A percentile compares a stretch with the other conserved stretches of the same genome.
phyloP scores from a whole-genome alignment of 345 rosid genomes.

The Eucalyptus decipiens region DNA sequence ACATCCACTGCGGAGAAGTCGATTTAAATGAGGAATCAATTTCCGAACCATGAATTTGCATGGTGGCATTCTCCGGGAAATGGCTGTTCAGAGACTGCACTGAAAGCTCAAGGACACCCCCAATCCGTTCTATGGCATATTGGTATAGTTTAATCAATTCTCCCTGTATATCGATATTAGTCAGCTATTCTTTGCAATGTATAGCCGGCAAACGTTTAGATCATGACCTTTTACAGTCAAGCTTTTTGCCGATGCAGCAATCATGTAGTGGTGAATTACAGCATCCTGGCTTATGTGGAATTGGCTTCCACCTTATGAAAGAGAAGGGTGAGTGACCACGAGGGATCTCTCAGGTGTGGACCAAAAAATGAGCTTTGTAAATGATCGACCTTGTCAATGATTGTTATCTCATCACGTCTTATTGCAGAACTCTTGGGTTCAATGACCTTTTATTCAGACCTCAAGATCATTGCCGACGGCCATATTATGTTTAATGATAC shows the following conservation, averaged over 20 bases:
- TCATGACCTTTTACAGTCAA: background rate
- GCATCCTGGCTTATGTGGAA: background rate
- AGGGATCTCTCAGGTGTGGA: background rate
- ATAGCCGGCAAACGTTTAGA: background rate
- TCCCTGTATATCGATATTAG: background rate
- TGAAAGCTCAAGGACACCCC: background rate
- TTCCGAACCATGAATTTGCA: background rate
- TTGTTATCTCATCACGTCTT: background rate
- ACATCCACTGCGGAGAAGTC: background rate
- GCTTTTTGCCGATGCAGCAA: background rate
- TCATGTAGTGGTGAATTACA: background rate
- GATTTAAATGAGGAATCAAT: background rate
- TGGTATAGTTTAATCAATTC: background rate
- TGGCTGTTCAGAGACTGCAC: background rate
- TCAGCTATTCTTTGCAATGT: background rate
- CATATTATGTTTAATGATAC: background rate
- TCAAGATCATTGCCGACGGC: background rate
- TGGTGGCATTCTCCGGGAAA: background rate
- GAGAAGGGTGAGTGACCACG: background rate
- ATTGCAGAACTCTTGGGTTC: background rate
- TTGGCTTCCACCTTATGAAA: background rate
- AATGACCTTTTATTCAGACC: background rate
- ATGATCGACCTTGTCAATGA: background rate
- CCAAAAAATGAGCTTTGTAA: background rate
- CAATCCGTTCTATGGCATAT: background rate